Conservation (phyloP, 495 filamentous ascomycete genomes). For the Elasticomyces elasticus region DNA sequence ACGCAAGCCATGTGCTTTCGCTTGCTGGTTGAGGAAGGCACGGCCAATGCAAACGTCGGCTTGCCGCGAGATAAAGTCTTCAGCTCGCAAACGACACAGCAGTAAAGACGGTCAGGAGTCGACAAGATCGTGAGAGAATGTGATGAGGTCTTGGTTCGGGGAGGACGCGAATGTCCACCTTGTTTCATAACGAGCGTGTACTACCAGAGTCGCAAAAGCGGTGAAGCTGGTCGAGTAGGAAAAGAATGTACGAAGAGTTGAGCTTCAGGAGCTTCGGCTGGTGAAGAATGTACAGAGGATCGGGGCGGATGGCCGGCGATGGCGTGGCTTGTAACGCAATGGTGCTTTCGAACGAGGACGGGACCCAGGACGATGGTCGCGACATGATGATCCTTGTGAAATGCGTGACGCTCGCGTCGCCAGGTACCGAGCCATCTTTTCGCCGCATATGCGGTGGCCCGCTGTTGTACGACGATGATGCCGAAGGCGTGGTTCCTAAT, state of each 20-base stretch:
- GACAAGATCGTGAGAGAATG: background rate
- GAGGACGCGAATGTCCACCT: too few relatives aligned
- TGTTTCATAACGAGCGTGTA: slow-evolving; percentile 5
- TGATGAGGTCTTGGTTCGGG: background rate
- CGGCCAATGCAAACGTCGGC: background rate
- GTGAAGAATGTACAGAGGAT: background rate
- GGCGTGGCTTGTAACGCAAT: background rate
- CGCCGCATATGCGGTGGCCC: slow-evolving; percentile 11
- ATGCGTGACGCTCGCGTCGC: slow-evolving; percentile 5
- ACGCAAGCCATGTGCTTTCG: background rate
- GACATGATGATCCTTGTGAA: slow-evolving; percentile 5
- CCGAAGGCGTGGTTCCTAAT: background rate
- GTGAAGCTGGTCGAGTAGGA: slow-evolving; percentile 1
- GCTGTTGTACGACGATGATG: slow-evolving; percentile 2
- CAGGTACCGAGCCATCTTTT: background rate
- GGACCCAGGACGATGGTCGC: background rate
- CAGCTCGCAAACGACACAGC: background rate
- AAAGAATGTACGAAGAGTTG: slow-evolving; percentile 3
- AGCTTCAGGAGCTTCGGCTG: background rate
- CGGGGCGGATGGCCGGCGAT: background rate
- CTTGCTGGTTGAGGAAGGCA: slow-evolving; percentile 7
- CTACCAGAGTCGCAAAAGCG: background rate
- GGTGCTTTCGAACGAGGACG: background rate
- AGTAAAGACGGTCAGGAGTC: background rate
- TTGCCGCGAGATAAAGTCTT: background rate